Percentiles rank a stretch among this genome's conserved stretches.
phyloP scores from a whole-genome alignment of 257 asterid species.

The Rehmannia glutinosa region DNA sequence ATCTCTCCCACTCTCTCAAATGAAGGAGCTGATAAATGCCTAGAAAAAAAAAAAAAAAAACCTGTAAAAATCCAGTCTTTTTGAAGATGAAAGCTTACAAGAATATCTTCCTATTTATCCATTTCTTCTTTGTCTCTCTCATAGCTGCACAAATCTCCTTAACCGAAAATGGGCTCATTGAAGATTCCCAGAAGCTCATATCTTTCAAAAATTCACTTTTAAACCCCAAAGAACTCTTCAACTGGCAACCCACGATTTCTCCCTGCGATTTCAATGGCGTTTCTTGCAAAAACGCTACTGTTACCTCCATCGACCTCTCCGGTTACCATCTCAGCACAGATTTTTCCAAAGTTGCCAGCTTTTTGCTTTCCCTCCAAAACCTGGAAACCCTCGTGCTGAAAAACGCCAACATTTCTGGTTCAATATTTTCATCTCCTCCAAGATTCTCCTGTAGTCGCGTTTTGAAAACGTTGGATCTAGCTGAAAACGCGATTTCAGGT shows the following conservation, averaged over 20 bases:
- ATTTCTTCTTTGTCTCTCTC: slow-evolving; percentile 18
- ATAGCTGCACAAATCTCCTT: too few species aligned
- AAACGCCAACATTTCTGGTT: slow-evolving; percentile 54
- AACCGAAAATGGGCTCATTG: too few species aligned
- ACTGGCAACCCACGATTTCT: slow-evolving; percentile 48
- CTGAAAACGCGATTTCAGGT: slow-evolving; percentile 71
- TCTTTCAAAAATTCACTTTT: slow-evolving; percentile 67
- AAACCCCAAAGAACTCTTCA: slow-evolving; percentile 35
- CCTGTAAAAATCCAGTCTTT: too few species aligned
- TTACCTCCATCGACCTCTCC: slow-evolving; percentile 65
- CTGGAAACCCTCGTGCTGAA: slow-evolving; percentile 62
- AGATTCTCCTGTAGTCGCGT: slow-evolving; percentile 38
- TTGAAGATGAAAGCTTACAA: too few species aligned
- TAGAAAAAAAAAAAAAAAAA: too few species aligned
- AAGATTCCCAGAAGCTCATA: slow-evolving; percentile 55
- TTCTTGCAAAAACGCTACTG: slow-evolving; percentile 45
- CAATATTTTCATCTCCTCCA: slow-evolving; percentile 34
- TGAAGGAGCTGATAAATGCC: too few species aligned
- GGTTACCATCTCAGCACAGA: slow-evolving; percentile 40
- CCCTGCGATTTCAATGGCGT: slow-evolving; percentile 76
- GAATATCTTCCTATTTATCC: too few species aligned
- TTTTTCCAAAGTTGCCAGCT: slow-evolving; percentile 39
- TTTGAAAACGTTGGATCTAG: slow-evolving; percentile 60
- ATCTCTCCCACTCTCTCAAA: too few species aligned
- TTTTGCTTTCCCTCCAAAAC: slow-evolving; percentile 38